These are phyloP conservation scores for Passiflora organensis DNA, from an alignment of 345 rosid species.

Conservation along the genomic window DNA sequence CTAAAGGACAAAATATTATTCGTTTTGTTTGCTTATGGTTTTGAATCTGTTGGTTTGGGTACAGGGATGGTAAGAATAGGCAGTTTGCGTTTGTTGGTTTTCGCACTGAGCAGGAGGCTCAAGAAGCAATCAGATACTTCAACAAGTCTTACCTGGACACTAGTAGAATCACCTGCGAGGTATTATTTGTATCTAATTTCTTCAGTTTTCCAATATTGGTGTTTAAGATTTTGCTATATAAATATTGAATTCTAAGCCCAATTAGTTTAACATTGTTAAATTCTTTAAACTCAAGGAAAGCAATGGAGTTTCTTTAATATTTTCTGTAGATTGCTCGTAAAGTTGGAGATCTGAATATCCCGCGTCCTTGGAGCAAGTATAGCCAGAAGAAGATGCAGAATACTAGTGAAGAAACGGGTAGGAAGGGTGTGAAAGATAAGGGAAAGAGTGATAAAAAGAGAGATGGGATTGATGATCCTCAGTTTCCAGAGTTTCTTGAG, in stretches of 20 bases:
- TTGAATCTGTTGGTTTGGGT: neutral
- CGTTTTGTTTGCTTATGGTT: neutral
- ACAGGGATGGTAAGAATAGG: slow-evolving; percentile 77
- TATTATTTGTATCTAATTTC: slow-evolving; percentile 11
- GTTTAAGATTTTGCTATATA: neutral
- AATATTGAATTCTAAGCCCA: neutral
- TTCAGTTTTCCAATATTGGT: neutral
- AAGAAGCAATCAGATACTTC: slow-evolving; percentile 74
- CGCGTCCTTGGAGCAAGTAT: slow-evolving; percentile 87
- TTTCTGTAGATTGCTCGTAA: slow-evolving; percentile 56
- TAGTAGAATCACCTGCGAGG: slow-evolving; percentile 71
- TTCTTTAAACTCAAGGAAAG: neutral
- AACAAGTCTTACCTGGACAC: slow-evolving; percentile 63
- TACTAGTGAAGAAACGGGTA: slow-evolving; percentile 14
- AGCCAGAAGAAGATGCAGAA: slow-evolving; percentile 44
- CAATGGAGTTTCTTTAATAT: neutral
- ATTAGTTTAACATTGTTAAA: neutral
- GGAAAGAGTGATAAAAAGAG: slow-evolving; percentile 15
- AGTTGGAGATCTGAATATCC: slow-evolving; percentile 60
- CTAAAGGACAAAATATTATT: too few relatives aligned
- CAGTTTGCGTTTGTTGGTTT: slow-evolving; percentile 85
- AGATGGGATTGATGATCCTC: slow-evolving; percentile 41
- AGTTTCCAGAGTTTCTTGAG: slow-evolving; percentile 67
- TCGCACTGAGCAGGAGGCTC: slow-evolving; percentile 64
- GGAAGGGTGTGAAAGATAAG: slow-evolving; percentile 24